A percentile compares a stretch with the other conserved stretches of the same genome.
Evolutionary conservation across 1,284 basidiomycete species (phyloP).

Genomic region (Sporisorium sorghi): DNA sequence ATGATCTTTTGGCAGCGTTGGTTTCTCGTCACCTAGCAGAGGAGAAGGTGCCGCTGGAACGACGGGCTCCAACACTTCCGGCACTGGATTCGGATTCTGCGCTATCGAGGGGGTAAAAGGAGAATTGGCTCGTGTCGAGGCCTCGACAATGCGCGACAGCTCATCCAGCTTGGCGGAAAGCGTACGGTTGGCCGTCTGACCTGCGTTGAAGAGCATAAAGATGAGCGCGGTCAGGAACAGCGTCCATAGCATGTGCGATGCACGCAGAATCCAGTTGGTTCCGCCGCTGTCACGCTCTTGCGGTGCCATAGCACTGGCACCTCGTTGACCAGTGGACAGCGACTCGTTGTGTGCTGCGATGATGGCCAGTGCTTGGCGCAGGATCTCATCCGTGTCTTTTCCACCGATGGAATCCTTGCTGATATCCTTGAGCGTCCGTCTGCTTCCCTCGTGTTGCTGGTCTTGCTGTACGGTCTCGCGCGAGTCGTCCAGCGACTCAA

Average conservation of each 20-base stretch:
- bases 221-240: conserved; percentile 29
- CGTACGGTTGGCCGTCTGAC: conserved; percentile 25
- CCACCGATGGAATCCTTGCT: not conserved
- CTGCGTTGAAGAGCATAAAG: conserved; percentile 36
- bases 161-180: conserved; percentile 29
- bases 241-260: conserved; percentile 40
- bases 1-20: not conserved
- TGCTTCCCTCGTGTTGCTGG: not conserved
- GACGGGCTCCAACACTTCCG: not conserved
- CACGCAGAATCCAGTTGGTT: conserved; percentile 11
- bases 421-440: not conserved
- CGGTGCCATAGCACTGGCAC: not conserved
- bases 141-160: conserved; percentile 29
- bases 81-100: not conserved
- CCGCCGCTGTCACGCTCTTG: not conserved
- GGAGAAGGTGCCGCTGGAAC: not conserved
- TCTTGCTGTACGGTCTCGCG: conserved; percentile 22
- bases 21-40: not conserved
- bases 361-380: conserved; percentile 33
- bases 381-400: conserved; percentile 14
- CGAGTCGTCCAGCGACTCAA: conserved; percentile 33
- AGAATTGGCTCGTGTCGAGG: not conserved
- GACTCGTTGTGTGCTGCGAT: conserved; percentile 34
- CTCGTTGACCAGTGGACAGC: not conserved
- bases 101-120: not conserved